phyloP scores from a whole-genome alignment of 2,329 filamentous ascomycete species.

The Microsporum canis region DNA sequence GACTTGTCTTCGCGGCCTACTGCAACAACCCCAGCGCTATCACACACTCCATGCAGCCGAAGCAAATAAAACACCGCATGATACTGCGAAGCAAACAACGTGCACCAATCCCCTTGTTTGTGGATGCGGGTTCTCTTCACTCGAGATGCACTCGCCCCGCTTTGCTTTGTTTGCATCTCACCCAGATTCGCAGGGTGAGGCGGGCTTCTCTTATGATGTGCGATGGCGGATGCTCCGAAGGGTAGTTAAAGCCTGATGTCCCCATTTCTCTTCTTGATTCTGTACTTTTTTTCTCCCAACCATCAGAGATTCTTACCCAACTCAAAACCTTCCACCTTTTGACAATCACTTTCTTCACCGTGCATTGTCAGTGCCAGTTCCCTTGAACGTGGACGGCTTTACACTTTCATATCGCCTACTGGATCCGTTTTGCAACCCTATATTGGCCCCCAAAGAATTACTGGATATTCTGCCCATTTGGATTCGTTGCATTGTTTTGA shows the following conservation, averaged over 20 bases:
- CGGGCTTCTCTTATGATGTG: background rate
- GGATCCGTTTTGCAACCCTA: conserved; percentile 6
- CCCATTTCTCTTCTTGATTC: conserved; percentile 3
- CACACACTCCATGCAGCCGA: background rate
- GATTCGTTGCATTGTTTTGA: conserved; percentile 12
- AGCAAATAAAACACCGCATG: conserved; percentile 1
- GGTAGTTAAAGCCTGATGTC: conserved; percentile 20
- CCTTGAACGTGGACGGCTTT: conserved; percentile 8
- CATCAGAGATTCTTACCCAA: conserved; percentile 4
- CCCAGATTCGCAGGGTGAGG: background rate
- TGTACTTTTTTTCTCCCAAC: conserved; percentile 6
- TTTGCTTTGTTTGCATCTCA: background rate
- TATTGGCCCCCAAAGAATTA: conserved; percentile 5
- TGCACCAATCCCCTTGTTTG: background rate
- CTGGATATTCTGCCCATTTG: conserved; percentile 11
- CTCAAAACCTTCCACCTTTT: conserved; percentile 1
- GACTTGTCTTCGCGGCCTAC: conserved; percentile 1
- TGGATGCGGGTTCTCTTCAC: background rate
- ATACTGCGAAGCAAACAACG: conserved; percentile 1
- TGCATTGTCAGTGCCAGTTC: background rate
- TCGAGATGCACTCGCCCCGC: background rate
- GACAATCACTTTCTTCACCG: background rate
- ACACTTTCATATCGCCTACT: conserved; percentile 1
- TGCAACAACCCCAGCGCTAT: conserved; percentile 2
- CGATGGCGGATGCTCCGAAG: background rate